Conservation (phyloP, 2,329 filamentous ascomycete genomes). For the Stachybotrys chartarum region DNA sequence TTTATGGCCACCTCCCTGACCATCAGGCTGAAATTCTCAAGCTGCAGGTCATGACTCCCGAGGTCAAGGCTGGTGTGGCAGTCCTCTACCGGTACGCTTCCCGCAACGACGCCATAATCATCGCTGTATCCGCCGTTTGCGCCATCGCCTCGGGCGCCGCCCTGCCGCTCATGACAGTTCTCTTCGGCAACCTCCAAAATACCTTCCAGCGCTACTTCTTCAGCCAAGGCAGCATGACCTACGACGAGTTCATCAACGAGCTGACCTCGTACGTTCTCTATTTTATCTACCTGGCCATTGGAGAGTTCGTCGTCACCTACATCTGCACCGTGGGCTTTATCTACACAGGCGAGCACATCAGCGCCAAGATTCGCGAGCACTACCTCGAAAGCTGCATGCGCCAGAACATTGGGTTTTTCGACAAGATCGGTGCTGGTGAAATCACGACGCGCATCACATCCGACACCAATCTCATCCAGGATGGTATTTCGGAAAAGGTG, state of each 20-base stretch:
- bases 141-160: slow-evolving; percentile 68
- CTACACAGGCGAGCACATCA: slow-evolving; percentile 74
- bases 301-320: slow-evolving; percentile 71
- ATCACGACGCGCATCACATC: slow-evolving; percentile 92
- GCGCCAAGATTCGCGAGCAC: slow-evolving; percentile 69
- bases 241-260: slow-evolving; percentile 50
- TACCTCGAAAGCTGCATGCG: slow-evolving; percentile 79
- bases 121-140: slow-evolving; percentile 52
- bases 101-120: slow-evolving; percentile 55
- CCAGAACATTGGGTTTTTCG: slow-evolving; percentile 89
- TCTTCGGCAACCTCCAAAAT: slow-evolving; percentile 71
- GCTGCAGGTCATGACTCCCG: slow-evolving; percentile 59
- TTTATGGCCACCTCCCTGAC: slow-evolving; percentile 55
- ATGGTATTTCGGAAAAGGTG: slow-evolving; percentile 88
- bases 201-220: slow-evolving; percentile 61
- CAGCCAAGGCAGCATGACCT: slow-evolving; percentile 31
- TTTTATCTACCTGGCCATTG: slow-evolving; percentile 79
- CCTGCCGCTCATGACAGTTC: slow-evolving; percentile 71
- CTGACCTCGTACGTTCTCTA: slow-evolving; percentile 65
- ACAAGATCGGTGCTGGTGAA: slow-evolving; percentile 87
- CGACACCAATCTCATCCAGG: slow-evolving; percentile 88
- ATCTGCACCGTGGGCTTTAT: slow-evolving; percentile 84
- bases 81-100: slow-evolving; percentile 67
- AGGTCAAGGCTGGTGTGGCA: slow-evolving; percentile 55
- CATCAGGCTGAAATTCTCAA: slow-evolving; percentile 61